These are phyloP conservation scores for Bolboschoenus planiculmis DNA, from an alignment of 176 grass and related monocot genomes.

Conservation along the genomic window DNA sequence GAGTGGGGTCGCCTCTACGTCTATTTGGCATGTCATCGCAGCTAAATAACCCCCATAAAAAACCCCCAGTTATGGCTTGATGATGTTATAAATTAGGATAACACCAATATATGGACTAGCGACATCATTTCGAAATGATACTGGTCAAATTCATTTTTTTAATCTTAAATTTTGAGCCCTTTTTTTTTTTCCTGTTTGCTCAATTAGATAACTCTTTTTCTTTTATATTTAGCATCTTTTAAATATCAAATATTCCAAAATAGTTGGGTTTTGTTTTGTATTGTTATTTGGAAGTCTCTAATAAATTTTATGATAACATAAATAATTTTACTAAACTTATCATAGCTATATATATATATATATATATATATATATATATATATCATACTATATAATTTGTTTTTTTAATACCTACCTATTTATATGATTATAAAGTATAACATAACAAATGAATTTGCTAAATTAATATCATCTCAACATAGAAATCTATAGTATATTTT, in stretches of 20 bases:
- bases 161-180: no score
- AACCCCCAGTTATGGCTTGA: neutral
- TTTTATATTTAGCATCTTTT: neutral
- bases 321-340: neutral
- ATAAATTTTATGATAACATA: neutral
- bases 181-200: no score
- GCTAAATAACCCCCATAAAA: neutral
- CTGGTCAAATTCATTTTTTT: neutral
- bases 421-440: neutral
- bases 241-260: neutral
- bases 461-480: neutral
- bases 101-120: neutral
- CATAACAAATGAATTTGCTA: no score
- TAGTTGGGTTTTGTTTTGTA: neutral
- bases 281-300: neutral
- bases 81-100: neutral
- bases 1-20: conserved; percentile 18
- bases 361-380: no score
- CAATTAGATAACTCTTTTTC: no score
- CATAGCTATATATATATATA: no score
- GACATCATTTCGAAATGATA: neutral
- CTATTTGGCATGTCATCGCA: neutral
- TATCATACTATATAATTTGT: neutral
- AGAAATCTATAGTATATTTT: neutral
- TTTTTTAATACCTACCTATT: neutral